Percentiles rank a stretch among this genome's conserved stretches.
phyloP scores from a whole-genome alignment of 352 stramenopile species.

The Phytopythium kandeliae region DNA sequence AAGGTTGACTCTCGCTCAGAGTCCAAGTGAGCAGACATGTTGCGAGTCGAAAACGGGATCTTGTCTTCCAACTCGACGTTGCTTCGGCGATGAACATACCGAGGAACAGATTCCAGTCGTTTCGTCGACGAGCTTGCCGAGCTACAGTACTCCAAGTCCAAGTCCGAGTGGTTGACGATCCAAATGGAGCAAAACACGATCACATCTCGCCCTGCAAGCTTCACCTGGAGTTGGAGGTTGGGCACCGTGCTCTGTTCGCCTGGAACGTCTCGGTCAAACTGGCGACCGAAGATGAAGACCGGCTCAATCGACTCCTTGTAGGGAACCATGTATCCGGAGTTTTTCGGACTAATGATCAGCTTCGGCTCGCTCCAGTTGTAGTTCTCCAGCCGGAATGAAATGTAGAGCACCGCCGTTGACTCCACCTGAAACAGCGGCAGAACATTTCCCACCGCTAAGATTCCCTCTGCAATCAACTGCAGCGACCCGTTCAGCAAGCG shows the following conservation, averaged over 20 bases:
- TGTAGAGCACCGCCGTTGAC: conserved; percentile 47
- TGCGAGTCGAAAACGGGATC: conserved; percentile 57
- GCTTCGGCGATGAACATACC: conserved; percentile 66
- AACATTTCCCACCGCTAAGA: conserved; percentile 78
- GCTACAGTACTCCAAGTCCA: conserved; percentile 85
- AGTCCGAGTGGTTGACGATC: conserved; percentile 84
- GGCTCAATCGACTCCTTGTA: conserved; percentile 79
- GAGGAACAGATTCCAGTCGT: conserved; percentile 56
- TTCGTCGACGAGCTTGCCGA: conserved; percentile 70
- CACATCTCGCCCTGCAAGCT: conserved; percentile 70
- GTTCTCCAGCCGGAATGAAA: conserved; percentile 85
- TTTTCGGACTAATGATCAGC: conserved; percentile 73
- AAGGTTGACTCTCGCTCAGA: conserved; percentile 38
- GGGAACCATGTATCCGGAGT: conserved; percentile 53
- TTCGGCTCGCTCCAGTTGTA: conserved; percentile 85
- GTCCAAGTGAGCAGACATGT: conserved; percentile 58
- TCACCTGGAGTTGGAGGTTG: conserved; percentile 80
- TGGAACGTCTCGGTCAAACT: conserved; percentile 61
- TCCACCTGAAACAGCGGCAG: conserved; percentile 84
- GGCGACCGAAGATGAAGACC: conserved; percentile 56
- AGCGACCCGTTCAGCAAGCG: conserved; percentile 75
- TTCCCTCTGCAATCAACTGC: conserved; percentile 80
- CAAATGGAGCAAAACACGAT: conserved; percentile 86
- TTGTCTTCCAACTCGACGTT: conserved; percentile 35
- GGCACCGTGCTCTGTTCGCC: conserved; percentile 75